Evolutionary conservation across 345 rosid genomes (phyloP).

Genomic region (Pistacia integerrima): DNA sequence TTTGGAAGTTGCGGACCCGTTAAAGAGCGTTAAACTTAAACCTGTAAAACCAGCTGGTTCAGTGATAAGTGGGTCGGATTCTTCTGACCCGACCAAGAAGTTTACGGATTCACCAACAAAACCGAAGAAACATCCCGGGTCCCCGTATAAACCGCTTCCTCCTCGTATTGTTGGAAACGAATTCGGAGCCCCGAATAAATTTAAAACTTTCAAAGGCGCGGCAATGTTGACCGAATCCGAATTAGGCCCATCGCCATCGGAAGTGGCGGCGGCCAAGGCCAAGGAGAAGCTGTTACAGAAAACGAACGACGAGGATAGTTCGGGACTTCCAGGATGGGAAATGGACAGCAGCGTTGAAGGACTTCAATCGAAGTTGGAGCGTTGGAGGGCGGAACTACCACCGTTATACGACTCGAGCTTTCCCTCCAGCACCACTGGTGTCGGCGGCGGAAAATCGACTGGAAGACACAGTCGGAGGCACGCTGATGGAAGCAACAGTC

Average conservation of each 20-base stretch:
- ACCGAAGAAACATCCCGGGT: not conserved
- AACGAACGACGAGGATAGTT: slow-evolving; percentile 51
- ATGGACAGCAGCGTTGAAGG: slow-evolving; percentile 74
- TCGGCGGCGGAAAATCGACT: slow-evolving; percentile 24
- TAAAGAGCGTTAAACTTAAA: not conserved
- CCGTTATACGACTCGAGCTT: slow-evolving; percentile 53
- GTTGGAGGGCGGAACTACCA: slow-evolving; percentile 83
- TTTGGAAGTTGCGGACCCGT: slow-evolving; percentile 7
- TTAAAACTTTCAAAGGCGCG: slow-evolving; percentile 22
- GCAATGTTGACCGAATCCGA: slow-evolving; percentile 61
- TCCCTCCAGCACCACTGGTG: slow-evolving; percentile 18
- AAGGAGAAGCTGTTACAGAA: slow-evolving; percentile 32
- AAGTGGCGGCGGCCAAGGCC: slow-evolving; percentile 66
- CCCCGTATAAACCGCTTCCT: not conserved
- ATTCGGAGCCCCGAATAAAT: slow-evolving; percentile 36
- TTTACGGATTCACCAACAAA: not conserved
- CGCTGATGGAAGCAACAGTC: slow-evolving; percentile 34
- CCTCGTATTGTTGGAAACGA: slow-evolving; percentile 16
- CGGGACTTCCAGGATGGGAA: slow-evolving; percentile 54
- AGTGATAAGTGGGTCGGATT: not conserved
- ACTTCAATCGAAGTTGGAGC: slow-evolving; percentile 69
- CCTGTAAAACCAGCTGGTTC: slow-evolving; percentile 1
- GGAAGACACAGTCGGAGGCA: slow-evolving; percentile 39
- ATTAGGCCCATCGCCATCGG: slow-evolving; percentile 87
- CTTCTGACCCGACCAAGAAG: slow-evolving; percentile 1